Percentiles rank a stretch among this genome's conserved stretches.
Conservation (phyloP, 768 basidiomycete species). For the Amanita fuliginea region DNA sequence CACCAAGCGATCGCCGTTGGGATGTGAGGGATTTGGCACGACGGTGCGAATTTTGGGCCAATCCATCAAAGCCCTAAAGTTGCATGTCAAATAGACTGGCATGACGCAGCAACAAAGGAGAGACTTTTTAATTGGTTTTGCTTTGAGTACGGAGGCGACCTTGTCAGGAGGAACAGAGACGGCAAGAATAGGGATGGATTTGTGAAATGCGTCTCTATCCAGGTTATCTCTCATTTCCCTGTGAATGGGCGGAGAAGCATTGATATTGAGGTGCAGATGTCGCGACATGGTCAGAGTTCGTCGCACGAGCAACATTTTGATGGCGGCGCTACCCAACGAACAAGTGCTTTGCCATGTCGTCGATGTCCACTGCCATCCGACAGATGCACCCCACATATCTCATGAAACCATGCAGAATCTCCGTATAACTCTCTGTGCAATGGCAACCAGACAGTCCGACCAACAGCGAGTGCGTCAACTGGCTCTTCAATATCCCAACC, state of each 20-base stretch:
- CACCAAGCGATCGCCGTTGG: conserved; percentile 47
- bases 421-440: conserved; percentile 68
- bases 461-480: conserved; percentile 62
- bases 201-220: conserved; percentile 57
- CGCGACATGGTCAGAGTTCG: conserved; percentile 18
- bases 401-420: conserved; percentile 41
- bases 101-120: background rate
- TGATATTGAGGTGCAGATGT: conserved; percentile 28
- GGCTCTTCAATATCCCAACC: conserved; percentile 46
- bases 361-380: conserved; percentile 92
- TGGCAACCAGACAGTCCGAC: conserved; percentile 60
- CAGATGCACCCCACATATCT: conserved; percentile 47
- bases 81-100: background rate
- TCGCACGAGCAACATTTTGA: background rate
- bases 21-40: conserved; percentile 34
- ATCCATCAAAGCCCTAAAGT: conserved; percentile 50
- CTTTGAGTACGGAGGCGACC: conserved; percentile 45
- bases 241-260: conserved; percentile 24
- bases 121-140: conserved; percentile 50
- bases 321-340: conserved; percentile 14
- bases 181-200: conserved; percentile 57
- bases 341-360: conserved; percentile 56
- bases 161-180: conserved; percentile 48
- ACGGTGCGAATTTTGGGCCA: conserved; percentile 60
- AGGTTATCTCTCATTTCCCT: conserved; percentile 28